A percentile compares a stretch with the other conserved stretches of the same genome.
These are phyloP conservation scores for Metarhizium humberi DNA, from an alignment of 2,329 filamentous ascomycete species.

Conservation along the genomic window DNA sequence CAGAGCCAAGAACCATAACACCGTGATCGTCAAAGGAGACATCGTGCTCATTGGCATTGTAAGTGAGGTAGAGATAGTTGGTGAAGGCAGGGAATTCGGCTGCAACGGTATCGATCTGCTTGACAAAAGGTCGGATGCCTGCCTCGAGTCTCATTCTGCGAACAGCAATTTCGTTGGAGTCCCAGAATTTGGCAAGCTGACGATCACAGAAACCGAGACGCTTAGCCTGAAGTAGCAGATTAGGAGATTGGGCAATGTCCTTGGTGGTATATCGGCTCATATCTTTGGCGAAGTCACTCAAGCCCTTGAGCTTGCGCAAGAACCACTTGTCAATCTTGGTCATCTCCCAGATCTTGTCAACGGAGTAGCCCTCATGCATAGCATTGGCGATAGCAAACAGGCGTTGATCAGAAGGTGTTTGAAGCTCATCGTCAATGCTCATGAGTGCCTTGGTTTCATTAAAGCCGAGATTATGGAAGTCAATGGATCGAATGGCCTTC, in stretches of 20 bases:
- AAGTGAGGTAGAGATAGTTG: constrained; percentile 94
- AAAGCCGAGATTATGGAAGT: constrained; percentile 92
- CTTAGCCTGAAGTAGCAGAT: constrained; percentile 75
- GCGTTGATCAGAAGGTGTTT: constrained; percentile 94
- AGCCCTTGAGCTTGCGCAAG: constrained; percentile 78
- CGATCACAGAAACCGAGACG: constrained; percentile 89
- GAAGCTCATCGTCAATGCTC: constrained; percentile 91
- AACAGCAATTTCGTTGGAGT: constrained; percentile 86
- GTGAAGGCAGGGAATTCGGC: constrained; percentile 92
- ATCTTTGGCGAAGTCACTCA: constrained; percentile 79
- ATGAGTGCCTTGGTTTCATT: constrained; percentile 86
- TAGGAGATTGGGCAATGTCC: constrained; percentile 54
- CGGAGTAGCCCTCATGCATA: constrained; percentile 87
- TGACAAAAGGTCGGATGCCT: constrained; percentile 80
- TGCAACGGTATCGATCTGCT: constrained; percentile 97
- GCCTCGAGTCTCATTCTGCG: constrained; percentile 76
- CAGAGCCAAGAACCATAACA: constrained; percentile 91
- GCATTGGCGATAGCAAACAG: constrained; percentile 97
- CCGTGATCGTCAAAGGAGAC: constrained; percentile 80
- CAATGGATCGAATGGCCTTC: constrained; percentile 91
- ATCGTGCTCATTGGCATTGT: constrained; percentile 84
- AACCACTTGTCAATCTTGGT: constrained; percentile 99
- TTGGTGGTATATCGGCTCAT: constrained; percentile 59
- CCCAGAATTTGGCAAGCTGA: constrained; percentile 89
- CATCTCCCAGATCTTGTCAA: constrained; percentile 96